Base-by-base conservation (phyloP, 495 filamentous ascomycete species). In the Hyaloscypha finlandica region DNA sequence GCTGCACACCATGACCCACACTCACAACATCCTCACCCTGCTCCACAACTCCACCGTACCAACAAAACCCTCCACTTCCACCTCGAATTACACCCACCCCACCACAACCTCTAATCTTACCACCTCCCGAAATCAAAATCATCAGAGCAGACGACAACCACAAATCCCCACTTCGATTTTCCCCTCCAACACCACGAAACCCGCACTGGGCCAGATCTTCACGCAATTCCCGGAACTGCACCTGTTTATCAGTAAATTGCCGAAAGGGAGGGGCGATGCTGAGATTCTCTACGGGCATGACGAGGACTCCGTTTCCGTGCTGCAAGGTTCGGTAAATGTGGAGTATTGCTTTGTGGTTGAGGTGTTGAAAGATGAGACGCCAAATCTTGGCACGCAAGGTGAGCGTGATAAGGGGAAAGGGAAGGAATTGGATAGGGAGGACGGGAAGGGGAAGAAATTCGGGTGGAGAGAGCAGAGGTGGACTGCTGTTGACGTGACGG, bases 321-420 rank as follows among this genome's bases (percentile, higher is more conserved):
- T n/a, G 8, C 16, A 48, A 20, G 14, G 55, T 48, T 12, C 8
- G 42, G 16, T 11, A 12, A 12, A 48, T 6, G 59, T 73, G 6
- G n/a, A 64, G 25, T 66, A 63, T 29, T 65, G 61, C 29, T 64
- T 22, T n/a, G 65, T 73, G 25, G 16, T 67, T 16, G 71, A 73
- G 53, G 62, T 73, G 30, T 51, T 73, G 14, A 73, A 70, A 31
- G 71, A 73, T 52, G 71, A 73, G 53, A 63, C 59, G 4, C 71
- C 71, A 0, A 65, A 66, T 51, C 55, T 68, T 5, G 65, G 65
- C 0, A 3, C 14, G 1, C 31, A 45, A 22, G 33, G 16, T 4
- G 42, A 45, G 35, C 19, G 11, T 1, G 59, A 12, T 4, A 20
- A 63, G 31, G 42, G 42, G 61, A n/a, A 33, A 61, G 29, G 32